phyloP scores from a whole-genome alignment of 2,329 filamentous ascomycete genomes.

The Stemphylium lycopersici region DNA sequence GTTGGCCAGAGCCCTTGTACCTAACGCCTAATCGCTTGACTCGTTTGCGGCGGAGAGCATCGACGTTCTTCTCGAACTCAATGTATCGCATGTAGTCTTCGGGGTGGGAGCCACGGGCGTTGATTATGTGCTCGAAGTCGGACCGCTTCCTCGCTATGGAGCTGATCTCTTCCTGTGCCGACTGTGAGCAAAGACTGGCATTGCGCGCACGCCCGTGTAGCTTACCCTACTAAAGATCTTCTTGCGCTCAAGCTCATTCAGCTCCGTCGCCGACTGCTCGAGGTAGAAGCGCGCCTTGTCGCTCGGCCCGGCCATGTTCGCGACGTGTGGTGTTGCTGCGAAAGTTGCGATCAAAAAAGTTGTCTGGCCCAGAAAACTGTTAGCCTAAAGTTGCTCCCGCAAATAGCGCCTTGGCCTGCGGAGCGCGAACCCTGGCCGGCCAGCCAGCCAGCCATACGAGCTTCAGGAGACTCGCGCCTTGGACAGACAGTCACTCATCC shows the following conservation, averaged over 20 bases:
- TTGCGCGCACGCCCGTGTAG: not conserved
- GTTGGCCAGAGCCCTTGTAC: slow-evolving; percentile 72
- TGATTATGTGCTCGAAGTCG: slow-evolving; percentile 89
- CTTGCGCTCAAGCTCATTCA: slow-evolving; percentile 91
- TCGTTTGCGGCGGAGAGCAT: slow-evolving; percentile 80
- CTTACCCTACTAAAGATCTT: slow-evolving; percentile 82
- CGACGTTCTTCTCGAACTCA: slow-evolving; percentile 70
- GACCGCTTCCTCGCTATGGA: slow-evolving; percentile 89
- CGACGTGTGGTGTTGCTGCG: slow-evolving; percentile 13
- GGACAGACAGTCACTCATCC: slow-evolving; percentile 12
- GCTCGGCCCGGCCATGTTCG: slow-evolving; percentile 77
- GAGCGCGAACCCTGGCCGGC: slow-evolving; percentile 26
- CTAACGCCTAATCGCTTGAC: slow-evolving; percentile 81
- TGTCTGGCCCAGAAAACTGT: slow-evolving; percentile 20
- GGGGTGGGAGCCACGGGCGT: slow-evolving; percentile 74
- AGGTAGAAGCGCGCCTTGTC: slow-evolving; percentile 96
- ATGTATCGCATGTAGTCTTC: slow-evolving; percentile 85
- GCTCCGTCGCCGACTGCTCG: slow-evolving; percentile 88
- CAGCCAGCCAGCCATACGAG: slow-evolving; percentile 9
- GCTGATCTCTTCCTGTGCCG: slow-evolving; percentile 77
- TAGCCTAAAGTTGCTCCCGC: slow-evolving; percentile 26
- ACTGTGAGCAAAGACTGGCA: slow-evolving; percentile 9
- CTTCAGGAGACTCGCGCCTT: slow-evolving; percentile 39
- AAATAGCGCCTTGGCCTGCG: slow-evolving; percentile 31
- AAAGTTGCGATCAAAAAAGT: slow-evolving; percentile 28